These are phyloP conservation scores for Sphaceloma murrayae DNA, from an alignment of 2,329 filamentous ascomycete genomes.

Conservation along the genomic window DNA sequence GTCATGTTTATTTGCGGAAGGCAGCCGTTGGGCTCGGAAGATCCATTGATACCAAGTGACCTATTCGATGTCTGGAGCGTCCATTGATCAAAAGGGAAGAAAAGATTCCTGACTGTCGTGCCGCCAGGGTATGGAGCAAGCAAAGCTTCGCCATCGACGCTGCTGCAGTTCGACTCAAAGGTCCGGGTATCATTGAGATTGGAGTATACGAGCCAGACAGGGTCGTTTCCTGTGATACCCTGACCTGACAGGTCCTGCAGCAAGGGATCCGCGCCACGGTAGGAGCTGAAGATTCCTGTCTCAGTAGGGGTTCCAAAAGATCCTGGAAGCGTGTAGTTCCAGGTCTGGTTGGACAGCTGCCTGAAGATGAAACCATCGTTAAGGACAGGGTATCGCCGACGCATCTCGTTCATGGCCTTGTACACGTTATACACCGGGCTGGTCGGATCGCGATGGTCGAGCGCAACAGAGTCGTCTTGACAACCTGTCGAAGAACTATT, in stretches of 20 bases:
- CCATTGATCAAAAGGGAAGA: conserved; percentile 51
- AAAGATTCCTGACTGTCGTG: conserved; percentile 52
- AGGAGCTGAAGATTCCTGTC: conserved; percentile 52
- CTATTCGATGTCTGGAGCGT: conserved; percentile 40
- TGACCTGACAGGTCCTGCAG: conserved; percentile 43
- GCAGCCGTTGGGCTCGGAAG: conserved; percentile 46
- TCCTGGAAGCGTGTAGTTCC: conserved; percentile 42
- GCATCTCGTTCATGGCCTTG: conserved; percentile 53
- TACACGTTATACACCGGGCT: conserved; percentile 52
- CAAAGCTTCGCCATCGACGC: conserved; percentile 38
- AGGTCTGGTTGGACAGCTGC: conserved; percentile 49
- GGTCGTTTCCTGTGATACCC: conserved; percentile 25
- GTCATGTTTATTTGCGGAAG: conserved; percentile 43
- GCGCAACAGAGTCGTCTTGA: conserved; percentile 46
- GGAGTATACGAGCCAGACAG: conserved; percentile 44
- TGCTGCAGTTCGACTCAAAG: conserved; percentile 51
- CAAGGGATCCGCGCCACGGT: conserved; percentile 42
- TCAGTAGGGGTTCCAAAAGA: conserved; percentile 46
- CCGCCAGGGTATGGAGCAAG: conserved; percentile 47
- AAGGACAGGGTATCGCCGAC: conserved; percentile 46
- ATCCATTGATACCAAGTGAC: conserved; percentile 40
- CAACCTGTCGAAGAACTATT: conserved; percentile 47
- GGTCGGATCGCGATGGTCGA: conserved; percentile 54
- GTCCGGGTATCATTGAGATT: conserved; percentile 41
- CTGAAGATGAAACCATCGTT: conserved; percentile 50